phyloP scores from a whole-genome alignment of 208 protist genomes.

The Trypanosoma avium region DNA sequence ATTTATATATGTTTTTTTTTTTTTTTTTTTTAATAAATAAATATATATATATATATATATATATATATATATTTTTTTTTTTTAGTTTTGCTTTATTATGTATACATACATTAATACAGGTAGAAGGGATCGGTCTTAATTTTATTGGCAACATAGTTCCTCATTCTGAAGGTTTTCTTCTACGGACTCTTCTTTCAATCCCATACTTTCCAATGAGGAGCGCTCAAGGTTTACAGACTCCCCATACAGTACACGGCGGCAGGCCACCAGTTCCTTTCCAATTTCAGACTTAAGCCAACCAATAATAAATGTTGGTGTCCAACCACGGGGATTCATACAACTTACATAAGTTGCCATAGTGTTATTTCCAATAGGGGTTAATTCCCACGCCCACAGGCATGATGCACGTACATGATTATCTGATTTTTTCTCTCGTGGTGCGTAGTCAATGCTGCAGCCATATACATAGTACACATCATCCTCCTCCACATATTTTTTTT shows the following conservation, averaged over 20 bases:
- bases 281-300: conserved; percentile 84
- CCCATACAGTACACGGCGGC: conserved; percentile 67
- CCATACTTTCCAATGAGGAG: background rate
- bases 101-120: background rate
- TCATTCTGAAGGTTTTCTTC: background rate
- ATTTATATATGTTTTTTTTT: conserved; percentile 6
- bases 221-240: conserved; percentile 23
- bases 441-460: conserved; percentile 72
- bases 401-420: conserved; percentile 31
- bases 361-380: conserved; percentile 38
- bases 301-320: conserved; percentile 85
- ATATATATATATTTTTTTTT: background rate
- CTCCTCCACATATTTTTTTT: conserved; percentile 71
- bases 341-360: conserved; percentile 67
- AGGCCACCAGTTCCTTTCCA: conserved; percentile 67
- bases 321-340: conserved; percentile 85
- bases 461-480: conserved; percentile 76
- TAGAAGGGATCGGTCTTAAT: background rate
- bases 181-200: conserved; percentile 1
- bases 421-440: conserved; percentile 27
- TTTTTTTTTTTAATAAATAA: conserved; percentile 1
- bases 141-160: background rate
- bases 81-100: background rate
- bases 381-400: conserved; percentile 72
- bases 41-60: conserved; percentile 10